Evolutionary conservation across 1,139 yeast genomes (phyloP).

Genomic region (Lodderomyces orthopsilosis): DNA sequence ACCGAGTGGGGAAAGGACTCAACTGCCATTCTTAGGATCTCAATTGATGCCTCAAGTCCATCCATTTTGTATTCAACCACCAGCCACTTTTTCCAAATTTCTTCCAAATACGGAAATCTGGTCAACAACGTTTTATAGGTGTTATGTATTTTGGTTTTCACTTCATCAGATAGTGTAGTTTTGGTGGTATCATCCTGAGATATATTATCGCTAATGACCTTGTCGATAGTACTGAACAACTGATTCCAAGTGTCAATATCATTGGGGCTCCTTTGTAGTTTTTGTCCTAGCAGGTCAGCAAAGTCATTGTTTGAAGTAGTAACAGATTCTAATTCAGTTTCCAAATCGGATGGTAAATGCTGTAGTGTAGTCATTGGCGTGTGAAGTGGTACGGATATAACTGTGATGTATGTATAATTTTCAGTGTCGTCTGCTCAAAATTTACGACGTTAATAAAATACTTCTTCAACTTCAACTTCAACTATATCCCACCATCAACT

Average conservation of each 20-base stretch:
- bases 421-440: background rate
- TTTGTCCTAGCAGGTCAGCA: background rate
- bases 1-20: constrained; percentile 52
- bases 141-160: constrained; percentile 20
- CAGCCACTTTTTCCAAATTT: constrained; percentile 60
- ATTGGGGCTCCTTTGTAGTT: constrained; percentile 17
- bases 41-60: constrained; percentile 51
- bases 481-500: no score
- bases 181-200: constrained; percentile 20
- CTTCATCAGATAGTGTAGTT: constrained; percentile 16
- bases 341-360: constrained; percentile 10
- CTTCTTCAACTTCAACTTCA: no score
- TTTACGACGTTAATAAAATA: background rate
- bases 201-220: constrained; percentile 15
- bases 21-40: constrained; percentile 45
- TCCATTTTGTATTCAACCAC: constrained; percentile 52
- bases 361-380: background rate
- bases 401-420: background rate
- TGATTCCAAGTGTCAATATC: constrained; percentile 32
- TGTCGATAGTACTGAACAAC: constrained; percentile 24
- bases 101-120: constrained; percentile 55
- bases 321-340: constrained; percentile 6
- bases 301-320: background rate
- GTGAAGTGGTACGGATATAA: no score
- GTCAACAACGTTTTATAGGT: constrained; percentile 35